A percentile compares a stretch with the other conserved stretches of the same genome.
Conservation (phyloP, 495 filamentous ascomycete species). For the Daldinia caldariorum region DNA sequence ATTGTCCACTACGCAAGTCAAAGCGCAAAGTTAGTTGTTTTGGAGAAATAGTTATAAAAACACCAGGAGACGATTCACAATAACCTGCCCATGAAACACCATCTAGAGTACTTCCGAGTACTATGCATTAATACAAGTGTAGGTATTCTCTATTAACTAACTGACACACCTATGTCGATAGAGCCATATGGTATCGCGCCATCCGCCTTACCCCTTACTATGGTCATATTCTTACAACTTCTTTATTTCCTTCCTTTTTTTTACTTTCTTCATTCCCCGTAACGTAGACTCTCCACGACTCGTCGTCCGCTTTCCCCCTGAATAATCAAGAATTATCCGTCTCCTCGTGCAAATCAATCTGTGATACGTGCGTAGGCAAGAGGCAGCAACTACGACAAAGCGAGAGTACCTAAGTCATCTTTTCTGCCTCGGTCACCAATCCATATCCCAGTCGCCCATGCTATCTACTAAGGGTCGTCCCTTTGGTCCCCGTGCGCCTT, state of each 20-base stretch:
- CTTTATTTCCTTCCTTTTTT: neutral
- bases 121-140: neutral
- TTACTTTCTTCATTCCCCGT: neutral
- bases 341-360: neutral
- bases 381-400: neutral
- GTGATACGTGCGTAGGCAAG: neutral
- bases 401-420: neutral
- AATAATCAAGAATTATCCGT: neutral
- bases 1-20: no score
- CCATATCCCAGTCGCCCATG: neutral
- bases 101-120: neutral
- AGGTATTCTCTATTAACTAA: conserved; percentile 5
- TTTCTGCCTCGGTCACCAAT: neutral
- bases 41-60: no score
- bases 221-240: neutral
- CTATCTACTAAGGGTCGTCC: neutral
- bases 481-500: neutral
- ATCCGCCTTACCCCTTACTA: neutral
- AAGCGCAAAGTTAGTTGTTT: no score
- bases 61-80: no score
- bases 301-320: neutral
- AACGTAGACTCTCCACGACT: neutral
- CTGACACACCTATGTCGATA: neutral
- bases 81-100: neutral
- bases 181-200: conserved; percentile 5